A percentile compares a stretch with the other conserved stretches of the same genome.
phyloP scores from a whole-genome alignment of 78 protist species.

The Dictyostelium brefeldianum region DNA sequence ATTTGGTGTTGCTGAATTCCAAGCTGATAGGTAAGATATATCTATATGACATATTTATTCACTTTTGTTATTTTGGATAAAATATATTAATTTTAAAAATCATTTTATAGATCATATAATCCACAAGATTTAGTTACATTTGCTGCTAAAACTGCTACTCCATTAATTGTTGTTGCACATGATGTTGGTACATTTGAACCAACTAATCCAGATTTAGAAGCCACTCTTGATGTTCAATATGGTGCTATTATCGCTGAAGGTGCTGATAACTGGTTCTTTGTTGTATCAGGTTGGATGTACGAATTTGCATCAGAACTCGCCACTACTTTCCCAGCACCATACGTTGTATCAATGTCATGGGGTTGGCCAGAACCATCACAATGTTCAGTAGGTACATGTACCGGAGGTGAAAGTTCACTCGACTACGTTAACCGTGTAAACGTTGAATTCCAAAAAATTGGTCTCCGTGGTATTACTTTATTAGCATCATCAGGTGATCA shows the following conservation, averaged over 20 bases:
- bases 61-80: too few relatives aligned
- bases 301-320: conserved; percentile 31
- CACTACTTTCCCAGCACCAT: conserved; percentile 6
- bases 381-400: neutral
- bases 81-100: too few relatives aligned
- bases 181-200: conserved; percentile 44
- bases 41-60: too few relatives aligned
- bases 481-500: conserved; percentile 80
- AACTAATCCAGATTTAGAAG: conserved; percentile 32
- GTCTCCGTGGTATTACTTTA: conserved; percentile 67
- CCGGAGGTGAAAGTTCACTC: conserved; percentile 6
- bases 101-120: conserved; percentile 61
- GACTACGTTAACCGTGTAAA: conserved; percentile 60
- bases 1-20: conserved; percentile 66
- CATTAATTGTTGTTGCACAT: conserved; percentile 11
- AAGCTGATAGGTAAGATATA: too few relatives aligned
- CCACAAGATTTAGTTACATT: conserved; percentile 31
- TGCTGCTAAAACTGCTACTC: conserved; percentile 54
- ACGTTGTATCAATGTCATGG: conserved; percentile 47
- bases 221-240: conserved; percentile 74
- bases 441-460: conserved; percentile 71
- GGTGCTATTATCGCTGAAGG: conserved; percentile 52
- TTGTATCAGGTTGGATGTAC: conserved; percentile 60
- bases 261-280: conserved; percentile 37
- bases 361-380: conserved; percentile 47